Base-by-base conservation (phyloP, 2,329 filamentous ascomycete species). In the Paraconiothyrium brasiliense region DNA sequence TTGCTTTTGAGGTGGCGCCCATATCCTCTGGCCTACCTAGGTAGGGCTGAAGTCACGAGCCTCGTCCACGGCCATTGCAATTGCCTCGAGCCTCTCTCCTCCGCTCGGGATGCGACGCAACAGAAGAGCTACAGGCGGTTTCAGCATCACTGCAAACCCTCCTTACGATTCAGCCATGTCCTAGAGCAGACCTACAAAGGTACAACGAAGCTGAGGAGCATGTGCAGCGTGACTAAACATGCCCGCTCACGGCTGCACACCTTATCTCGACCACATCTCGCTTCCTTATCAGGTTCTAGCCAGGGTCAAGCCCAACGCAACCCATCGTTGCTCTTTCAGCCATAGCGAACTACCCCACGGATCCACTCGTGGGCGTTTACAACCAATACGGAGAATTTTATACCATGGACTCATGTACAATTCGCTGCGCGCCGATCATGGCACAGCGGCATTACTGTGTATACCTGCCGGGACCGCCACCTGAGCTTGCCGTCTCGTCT, bases 221-320 rank as follows among this genome's bases (percentile, higher is more conserved):
- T 10, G 11, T 22, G 39, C 54, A 24, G 55, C 58, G 56, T 70
- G 67, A 68, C 66, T 67, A 70, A 70, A 64, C 54, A 35, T 35
- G 20, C 41, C 52, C 59, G 54, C 57, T 68, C 67, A 70, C 47
- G 50, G 46, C 34, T 64, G 58, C 24, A 24, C 58, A 59, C 58
- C 68, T 73, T 73, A 72, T 73, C 71, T 57, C 61, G 62, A 41
- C 46, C 24, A 16, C 61, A 50, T 58, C 49, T 65, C 59, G 57
- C 44, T 57, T 67, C 54, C 65, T 70, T 69, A 70, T 70, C 68
- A 67, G 59, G 58, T 50, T 41, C 13, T 22, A 39, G 49, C 64
- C 59, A 59, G 67, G 62, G 59, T 62, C 37, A 20, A 2, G 59
- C 59, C 51, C 55, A 67, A 57, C 67, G 54, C 57, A 27, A 52